These are phyloP conservation scores for Viola pubescens DNA, from an alignment of 441 rosid species.

Conservation along the genomic window DNA sequence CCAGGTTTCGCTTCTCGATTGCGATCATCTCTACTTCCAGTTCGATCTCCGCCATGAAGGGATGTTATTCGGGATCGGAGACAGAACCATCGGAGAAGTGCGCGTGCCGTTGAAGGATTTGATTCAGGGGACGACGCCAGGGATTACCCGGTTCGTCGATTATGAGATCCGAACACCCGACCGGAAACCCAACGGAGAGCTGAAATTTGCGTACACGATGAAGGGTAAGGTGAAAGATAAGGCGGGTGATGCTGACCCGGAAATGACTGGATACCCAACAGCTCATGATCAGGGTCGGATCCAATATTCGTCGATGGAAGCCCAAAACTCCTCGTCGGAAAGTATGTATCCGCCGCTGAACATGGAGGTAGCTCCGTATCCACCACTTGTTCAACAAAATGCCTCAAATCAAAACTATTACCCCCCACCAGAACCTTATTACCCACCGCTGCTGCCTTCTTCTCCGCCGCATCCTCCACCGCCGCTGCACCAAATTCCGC, in stretches of 20 bases:
- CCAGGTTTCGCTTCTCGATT: slow-evolving; percentile 16
- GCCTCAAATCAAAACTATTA: slow-evolving; percentile 18
- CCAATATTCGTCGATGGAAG: slow-evolving; percentile 6
- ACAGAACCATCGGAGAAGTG: slow-evolving; percentile 52
- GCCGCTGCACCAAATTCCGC: slow-evolving; percentile 11
- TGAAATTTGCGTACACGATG: slow-evolving; percentile 41
- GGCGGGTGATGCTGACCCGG: not conserved
- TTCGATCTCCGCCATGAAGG: slow-evolving; percentile 46
- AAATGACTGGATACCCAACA: slow-evolving; percentile 27
- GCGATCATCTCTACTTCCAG: slow-evolving; percentile 27
- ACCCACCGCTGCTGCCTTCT: too few species aligned
- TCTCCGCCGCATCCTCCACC: too few species aligned
- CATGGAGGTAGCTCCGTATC: slow-evolving; percentile 6
- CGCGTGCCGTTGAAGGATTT: slow-evolving; percentile 38
- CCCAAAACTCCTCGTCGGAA: slow-evolving; percentile 3
- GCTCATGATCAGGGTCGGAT: slow-evolving; percentile 14
- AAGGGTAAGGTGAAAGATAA: not conserved
- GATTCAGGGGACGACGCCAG: slow-evolving; percentile 28
- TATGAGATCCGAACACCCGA: slow-evolving; percentile 42
- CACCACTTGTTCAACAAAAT: slow-evolving; percentile 12
- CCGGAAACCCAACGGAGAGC: slow-evolving; percentile 39
- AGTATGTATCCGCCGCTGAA: slow-evolving; percentile 21
- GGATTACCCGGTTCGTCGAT: slow-evolving; percentile 33
- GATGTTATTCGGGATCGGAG: slow-evolving; percentile 32
- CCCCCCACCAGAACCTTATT: slow-evolving; percentile 20